Percentiles rank a stretch among this genome's conserved stretches.
phyloP scores from a whole-genome alignment of 1,284 basidiomycete species.

The Exsudoporus floridanus region DNA sequence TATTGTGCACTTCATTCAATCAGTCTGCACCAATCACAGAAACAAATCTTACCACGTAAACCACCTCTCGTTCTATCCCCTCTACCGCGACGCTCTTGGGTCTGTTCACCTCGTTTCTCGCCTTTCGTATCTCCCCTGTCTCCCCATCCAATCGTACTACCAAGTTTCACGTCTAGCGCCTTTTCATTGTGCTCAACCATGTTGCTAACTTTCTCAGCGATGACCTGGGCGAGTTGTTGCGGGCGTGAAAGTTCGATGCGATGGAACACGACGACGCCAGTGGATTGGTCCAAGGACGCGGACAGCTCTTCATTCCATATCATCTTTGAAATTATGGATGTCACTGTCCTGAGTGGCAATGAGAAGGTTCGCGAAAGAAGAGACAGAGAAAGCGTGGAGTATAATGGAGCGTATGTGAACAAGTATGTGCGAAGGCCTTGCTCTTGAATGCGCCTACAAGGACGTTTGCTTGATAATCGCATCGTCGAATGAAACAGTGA shows the following conservation, averaged over 20 bases:
- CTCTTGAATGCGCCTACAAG: constrained; percentile 94
- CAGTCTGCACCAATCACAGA: background rate
- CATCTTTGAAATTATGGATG: constrained; percentile 96
- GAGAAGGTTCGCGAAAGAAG: constrained; percentile 89
- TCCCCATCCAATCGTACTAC: constrained; percentile 62
- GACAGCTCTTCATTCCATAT: constrained; percentile 97
- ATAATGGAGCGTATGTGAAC: constrained; percentile 97
- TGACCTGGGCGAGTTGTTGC: constrained; percentile 85
- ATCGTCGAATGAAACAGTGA: background rate
- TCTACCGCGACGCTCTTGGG: constrained; percentile 69
- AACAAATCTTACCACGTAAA: constrained; percentile 45
- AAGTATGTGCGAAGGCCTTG: constrained; percentile 96
- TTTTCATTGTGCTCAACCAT: constrained; percentile 98
- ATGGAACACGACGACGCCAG: constrained; percentile 86
- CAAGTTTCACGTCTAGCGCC: constrained; percentile 86
- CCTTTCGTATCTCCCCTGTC: constrained; percentile 72
- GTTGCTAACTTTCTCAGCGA: constrained; percentile 84
- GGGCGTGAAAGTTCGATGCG: constrained; percentile 84
- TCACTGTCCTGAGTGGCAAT: constrained; percentile 76
- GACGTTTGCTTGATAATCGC: constrained; percentile 3
- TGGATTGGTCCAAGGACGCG: constrained; percentile 90
- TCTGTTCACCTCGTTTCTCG: constrained; percentile 75
- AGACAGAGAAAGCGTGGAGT: constrained; percentile 86
- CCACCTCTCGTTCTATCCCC: constrained; percentile 58
- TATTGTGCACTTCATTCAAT: constrained; percentile 24